Percentiles rank a stretch among this genome's conserved stretches.
Evolutionary conservation across 768 basidiomycete species (phyloP).

Genomic region (Hortiboletus campestris): DNA sequence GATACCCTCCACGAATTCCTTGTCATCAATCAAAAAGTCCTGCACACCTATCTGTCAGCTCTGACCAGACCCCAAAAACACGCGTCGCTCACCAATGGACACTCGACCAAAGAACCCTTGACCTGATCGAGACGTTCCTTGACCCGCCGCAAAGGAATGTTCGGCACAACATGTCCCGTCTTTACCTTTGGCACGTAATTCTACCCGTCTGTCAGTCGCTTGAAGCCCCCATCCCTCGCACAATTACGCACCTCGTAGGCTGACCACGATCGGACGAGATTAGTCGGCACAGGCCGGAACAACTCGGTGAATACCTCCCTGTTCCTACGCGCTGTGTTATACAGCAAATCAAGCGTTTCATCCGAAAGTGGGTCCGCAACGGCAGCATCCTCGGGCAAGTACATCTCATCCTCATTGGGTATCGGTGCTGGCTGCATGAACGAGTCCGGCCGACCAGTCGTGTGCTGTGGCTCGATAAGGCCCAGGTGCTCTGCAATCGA

Average conservation of each 20-base stretch:
- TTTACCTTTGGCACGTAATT: slow-evolving; percentile 72
- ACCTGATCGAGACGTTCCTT: slow-evolving; percentile 74
- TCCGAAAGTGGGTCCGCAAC: slow-evolving; percentile 81
- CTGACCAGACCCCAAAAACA: background rate
- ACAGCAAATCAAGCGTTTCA: slow-evolving; percentile 58
- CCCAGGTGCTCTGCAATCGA: slow-evolving; percentile 73
- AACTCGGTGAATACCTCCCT: slow-evolving; percentile 83
- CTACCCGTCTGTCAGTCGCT: slow-evolving; percentile 37
- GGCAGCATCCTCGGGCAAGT: slow-evolving; percentile 51
- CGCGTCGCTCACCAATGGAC: slow-evolving; percentile 55
- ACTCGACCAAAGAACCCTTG: slow-evolving; percentile 71
- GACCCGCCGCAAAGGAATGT: slow-evolving; percentile 61
- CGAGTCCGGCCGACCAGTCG: slow-evolving; percentile 36
- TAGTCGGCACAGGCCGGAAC: slow-evolving; percentile 84
- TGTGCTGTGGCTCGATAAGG: slow-evolving; percentile 71
- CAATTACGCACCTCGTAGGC: slow-evolving; percentile 64
- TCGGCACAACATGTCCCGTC: slow-evolving; percentile 77
- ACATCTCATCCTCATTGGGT: slow-evolving; percentile 66
- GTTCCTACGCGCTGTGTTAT: slow-evolving; percentile 72
- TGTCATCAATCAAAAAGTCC: slow-evolving; percentile 86
- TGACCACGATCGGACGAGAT: slow-evolving; percentile 75
- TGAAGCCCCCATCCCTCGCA: background rate
- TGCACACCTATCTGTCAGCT: slow-evolving; percentile 28
- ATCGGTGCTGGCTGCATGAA: slow-evolving; percentile 82
- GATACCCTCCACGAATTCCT: slow-evolving; percentile 62